Evolutionary conservation across 768 basidiomycete species (phyloP).

Genomic region (Hypholoma sublateritium): DNA sequence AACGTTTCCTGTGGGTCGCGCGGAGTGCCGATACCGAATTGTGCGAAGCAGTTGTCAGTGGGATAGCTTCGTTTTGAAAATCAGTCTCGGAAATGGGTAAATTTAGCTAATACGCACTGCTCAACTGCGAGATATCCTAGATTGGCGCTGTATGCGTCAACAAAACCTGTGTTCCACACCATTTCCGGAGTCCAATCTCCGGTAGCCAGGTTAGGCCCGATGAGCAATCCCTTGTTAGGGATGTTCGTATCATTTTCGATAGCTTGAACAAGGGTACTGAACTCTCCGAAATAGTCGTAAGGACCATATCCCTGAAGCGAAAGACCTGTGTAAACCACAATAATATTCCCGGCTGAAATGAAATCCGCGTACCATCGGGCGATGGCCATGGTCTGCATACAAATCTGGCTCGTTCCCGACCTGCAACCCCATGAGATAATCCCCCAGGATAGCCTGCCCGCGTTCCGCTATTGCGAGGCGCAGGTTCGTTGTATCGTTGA

Average conservation of each 20-base stretch:
- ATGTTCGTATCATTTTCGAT: constrained; percentile 38
- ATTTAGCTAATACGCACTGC: constrained; percentile 38
- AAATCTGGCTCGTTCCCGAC: constrained; percentile 71
- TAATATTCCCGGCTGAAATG: neutral
- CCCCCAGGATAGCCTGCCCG: constrained; percentile 65
- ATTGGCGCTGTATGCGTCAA: constrained; percentile 37
- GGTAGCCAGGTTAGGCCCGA: constrained; percentile 53
- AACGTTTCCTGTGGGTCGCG: constrained; percentile 49
- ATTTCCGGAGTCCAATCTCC: constrained; percentile 52
- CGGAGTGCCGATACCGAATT: constrained; percentile 41
- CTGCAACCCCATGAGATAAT: constrained; percentile 68
- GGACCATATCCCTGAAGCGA: constrained; percentile 33
- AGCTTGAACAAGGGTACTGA: constrained; percentile 45
- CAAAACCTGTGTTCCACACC: constrained; percentile 57
- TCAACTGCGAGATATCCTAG: constrained; percentile 54
- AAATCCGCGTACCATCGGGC: constrained; percentile 20
- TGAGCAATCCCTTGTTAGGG: constrained; percentile 42
- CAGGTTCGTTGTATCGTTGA: constrained; percentile 62
- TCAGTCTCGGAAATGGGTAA: constrained; percentile 26
- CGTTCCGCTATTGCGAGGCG: constrained; percentile 56
- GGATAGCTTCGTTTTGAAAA: constrained; percentile 42
- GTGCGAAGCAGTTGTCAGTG: constrained; percentile 59
- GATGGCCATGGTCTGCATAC: constrained; percentile 42
- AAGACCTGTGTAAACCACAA: neutral
- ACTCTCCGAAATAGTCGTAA: constrained; percentile 55